Evolutionary conservation across 2,329 filamentous ascomycete species (phyloP).

Genomic region (Aphanocladium album): DNA sequence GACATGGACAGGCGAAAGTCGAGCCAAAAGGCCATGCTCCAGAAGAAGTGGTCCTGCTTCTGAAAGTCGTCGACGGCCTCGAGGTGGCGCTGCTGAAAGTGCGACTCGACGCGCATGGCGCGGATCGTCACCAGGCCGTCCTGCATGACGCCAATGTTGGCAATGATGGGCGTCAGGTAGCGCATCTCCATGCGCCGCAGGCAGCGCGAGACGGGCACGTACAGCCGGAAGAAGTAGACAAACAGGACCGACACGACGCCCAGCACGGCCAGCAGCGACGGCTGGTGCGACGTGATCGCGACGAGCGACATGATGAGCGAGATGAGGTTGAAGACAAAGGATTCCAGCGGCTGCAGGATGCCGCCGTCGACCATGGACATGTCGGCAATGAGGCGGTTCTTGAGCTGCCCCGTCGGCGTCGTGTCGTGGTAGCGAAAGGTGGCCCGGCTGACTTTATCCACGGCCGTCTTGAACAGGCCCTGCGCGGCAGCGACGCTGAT

Average conservation of each 20-base stretch:
- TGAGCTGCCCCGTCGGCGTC: conserved; percentile 80
- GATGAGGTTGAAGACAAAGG: conserved; percentile 65
- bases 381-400: conserved; percentile 88
- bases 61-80: conserved; percentile 82
- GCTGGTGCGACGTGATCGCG: conserved; percentile 76
- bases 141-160: conserved; percentile 84
- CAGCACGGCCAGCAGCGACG: conserved; percentile 69
- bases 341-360: conserved; percentile 69
- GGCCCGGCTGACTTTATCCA: conserved; percentile 69
- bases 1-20: conserved; percentile 61
- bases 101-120: conserved; percentile 71
- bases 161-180: conserved; percentile 81
- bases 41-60: conserved; percentile 95
- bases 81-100: conserved; percentile 77
- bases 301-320: conserved; percentile 67
- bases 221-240: conserved; percentile 67
- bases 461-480: conserved; percentile 66
- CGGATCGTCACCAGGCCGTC: conserved; percentile 83
- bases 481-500: conserved; percentile 77
- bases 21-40: conserved; percentile 81
- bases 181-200: conserved; percentile 84
- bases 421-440: conserved; percentile 90
- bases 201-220: conserved; percentile 78
- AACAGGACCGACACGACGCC: conserved; percentile 63
- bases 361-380: conserved; percentile 85